Evolutionary conservation across 2,329 filamentous ascomycete species (phyloP).

Genomic region (Aspergillus novoparasiticus): DNA sequence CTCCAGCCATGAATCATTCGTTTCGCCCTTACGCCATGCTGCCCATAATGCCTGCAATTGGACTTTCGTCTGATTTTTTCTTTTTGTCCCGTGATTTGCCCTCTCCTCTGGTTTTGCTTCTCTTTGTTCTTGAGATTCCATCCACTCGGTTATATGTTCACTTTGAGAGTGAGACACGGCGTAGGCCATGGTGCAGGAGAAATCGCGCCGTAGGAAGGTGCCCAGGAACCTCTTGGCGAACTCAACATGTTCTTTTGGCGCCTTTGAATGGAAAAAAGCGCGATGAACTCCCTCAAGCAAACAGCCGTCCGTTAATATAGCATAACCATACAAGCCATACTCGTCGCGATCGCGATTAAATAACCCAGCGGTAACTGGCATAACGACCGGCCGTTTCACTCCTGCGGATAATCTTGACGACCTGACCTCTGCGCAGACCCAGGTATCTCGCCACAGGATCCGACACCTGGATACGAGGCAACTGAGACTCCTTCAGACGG

Average conservation of each 20-base stretch:
- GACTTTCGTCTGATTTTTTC: constrained; percentile 20
- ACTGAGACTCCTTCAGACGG: constrained; percentile 93
- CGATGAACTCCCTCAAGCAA: neutral
- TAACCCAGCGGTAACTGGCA: constrained; percentile 83
- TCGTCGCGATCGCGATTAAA: constrained; percentile 32
- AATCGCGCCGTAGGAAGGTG: neutral
- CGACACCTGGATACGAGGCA: constrained; percentile 86
- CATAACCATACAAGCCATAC: neutral
- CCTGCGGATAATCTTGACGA: constrained; percentile 97
- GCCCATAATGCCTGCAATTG: constrained; percentile 37
- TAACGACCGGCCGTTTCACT: constrained; percentile 95
- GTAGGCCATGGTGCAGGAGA: neutral
- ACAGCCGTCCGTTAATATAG: neutral
- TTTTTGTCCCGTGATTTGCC: constrained; percentile 5
- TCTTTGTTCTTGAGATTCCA: neutral
- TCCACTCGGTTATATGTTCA: neutral
- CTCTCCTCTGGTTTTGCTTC: neutral
- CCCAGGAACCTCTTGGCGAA: neutral
- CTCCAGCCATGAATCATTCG: constrained; percentile 29
- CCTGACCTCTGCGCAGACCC: constrained; percentile 85
- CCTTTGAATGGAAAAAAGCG: neutral
- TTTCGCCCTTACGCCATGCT: constrained; percentile 42
- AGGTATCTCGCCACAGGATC: constrained; percentile 93
- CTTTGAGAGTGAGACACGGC: neutral
- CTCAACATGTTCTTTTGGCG: neutral